phyloP scores from a whole-genome alignment of 768 basidiomycete species.

The Filobasidium wieringae region DNA sequence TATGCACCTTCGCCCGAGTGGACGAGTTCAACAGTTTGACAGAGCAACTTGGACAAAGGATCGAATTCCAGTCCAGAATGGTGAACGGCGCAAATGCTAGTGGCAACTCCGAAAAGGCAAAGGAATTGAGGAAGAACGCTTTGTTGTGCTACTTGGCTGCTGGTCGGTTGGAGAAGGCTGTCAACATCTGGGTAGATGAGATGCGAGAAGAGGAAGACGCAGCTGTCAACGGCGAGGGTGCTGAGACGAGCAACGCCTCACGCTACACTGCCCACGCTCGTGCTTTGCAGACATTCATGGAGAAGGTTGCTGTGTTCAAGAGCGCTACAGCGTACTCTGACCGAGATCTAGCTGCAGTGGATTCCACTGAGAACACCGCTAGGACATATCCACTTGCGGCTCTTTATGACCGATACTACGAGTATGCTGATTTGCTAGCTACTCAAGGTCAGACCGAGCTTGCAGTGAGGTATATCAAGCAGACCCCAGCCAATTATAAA shows the following conservation, averaged over 20 bases:
- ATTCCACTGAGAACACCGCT: constrained; percentile 43
- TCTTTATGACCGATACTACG: constrained; percentile 86
- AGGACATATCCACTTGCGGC: constrained; percentile 69
- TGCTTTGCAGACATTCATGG: constrained; percentile 84
- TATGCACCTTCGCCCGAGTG: constrained; percentile 79
- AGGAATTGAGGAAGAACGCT: constrained; percentile 67
- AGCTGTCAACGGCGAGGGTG: constrained; percentile 18
- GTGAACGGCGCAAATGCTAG: constrained; percentile 44
- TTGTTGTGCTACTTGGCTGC: constrained; percentile 89
- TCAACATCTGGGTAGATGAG: constrained; percentile 86
- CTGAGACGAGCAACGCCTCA: not conserved
- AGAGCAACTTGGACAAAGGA: constrained; percentile 78
- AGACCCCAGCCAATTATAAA: constrained; percentile 68
- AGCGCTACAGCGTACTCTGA: constrained; percentile 49
- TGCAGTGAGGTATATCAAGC: constrained; percentile 63
- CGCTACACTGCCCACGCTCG: constrained; percentile 45
- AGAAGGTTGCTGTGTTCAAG: constrained; percentile 92
- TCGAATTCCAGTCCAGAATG: constrained; percentile 68
- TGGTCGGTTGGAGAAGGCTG: constrained; percentile 69
- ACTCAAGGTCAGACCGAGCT: constrained; percentile 79
- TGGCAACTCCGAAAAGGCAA: constrained; percentile 40
- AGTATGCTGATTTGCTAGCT: constrained; percentile 85
- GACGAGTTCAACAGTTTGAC: constrained; percentile 79
- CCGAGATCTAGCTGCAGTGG: constrained; percentile 48
- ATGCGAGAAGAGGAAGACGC: constrained; percentile 69